Base-by-base conservation (phyloP, 805 yeast genomes). In the Myxozyma lipomycoides region DNA sequence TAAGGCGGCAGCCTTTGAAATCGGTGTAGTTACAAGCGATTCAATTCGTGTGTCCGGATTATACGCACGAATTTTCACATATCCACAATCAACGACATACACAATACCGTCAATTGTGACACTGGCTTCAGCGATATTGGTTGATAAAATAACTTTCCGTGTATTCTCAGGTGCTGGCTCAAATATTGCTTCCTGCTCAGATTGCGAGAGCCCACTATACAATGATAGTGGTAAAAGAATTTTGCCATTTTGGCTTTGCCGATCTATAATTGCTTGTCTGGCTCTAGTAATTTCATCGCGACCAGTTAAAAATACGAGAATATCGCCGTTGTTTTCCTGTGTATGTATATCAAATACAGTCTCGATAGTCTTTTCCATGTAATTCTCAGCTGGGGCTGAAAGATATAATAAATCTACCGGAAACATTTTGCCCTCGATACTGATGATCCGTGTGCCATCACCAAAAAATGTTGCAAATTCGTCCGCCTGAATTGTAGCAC, bases 91-190 rank as follows among this genome's bases (percentile, higher is more conserved):
- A 25, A 87, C 77, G 1, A 87, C 95, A 64, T 78, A 86, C 53
- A 73, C 75, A 19, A 87, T 76, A 17, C 95, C 93, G 62, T 84
- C 91, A 12, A 87, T 85, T 0, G 96, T 87, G 57, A 87, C 73
- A 1, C 95, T 86, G 0, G 95, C 86, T 64, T 87, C 95, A 0
- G 95, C 96, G 49, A 87, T 84, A 61, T 87, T 87, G 0, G 95
- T 87, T 0, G 95, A 86, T 34, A 87, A 81, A 24, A 88, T 82
- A 38, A 86, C 83, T 63, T 87, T 87, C 45, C 95, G 68, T 28
- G 74, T 69, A 2, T 67, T 68, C 19, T 64, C 58, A 43, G 71
- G 70, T 2, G 81, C 70, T 40, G 72, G 73, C 35, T 70, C 70
- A 64, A 86, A 86, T 10, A 86, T 79, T 57, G 73, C 74, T 24